These are phyloP conservation scores for Thelonectria rubi DNA, from an alignment of 2,329 filamentous ascomycete genomes.

Conservation along the genomic window DNA sequence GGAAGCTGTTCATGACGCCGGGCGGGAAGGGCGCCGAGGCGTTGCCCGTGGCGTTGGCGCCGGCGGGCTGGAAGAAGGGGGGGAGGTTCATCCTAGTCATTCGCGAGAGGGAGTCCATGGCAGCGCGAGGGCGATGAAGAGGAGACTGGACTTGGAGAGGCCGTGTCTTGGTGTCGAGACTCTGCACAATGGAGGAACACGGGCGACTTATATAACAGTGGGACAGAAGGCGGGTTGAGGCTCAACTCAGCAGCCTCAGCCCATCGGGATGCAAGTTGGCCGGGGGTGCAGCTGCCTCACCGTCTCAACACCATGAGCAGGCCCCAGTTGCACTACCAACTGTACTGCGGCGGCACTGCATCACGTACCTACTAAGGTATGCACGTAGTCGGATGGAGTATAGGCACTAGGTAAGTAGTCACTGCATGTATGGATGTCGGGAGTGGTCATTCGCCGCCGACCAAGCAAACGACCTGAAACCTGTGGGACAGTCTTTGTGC, in stretches of 20 bases:
- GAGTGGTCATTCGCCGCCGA: too few relatives aligned
- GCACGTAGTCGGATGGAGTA: too few relatives aligned
- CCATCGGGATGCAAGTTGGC: neutral
- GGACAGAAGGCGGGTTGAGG: neutral
- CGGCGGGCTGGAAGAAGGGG: slow-evolving; percentile 39
- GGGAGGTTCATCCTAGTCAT: slow-evolving; percentile 44
- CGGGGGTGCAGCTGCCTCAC: neutral
- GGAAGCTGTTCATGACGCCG: slow-evolving; percentile 54
- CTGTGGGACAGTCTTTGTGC: too few relatives aligned
- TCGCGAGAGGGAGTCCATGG: slow-evolving; percentile 41
- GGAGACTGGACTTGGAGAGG: neutral
- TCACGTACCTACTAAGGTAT: too few relatives aligned
- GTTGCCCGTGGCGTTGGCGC: slow-evolving; percentile 34
- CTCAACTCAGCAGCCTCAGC: neutral
- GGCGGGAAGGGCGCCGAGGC: slow-evolving; percentile 37
- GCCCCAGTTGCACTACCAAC: too few relatives aligned
- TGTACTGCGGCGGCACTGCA: too few relatives aligned
- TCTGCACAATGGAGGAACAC: neutral
- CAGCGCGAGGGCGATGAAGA: neutral
- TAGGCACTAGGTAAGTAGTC: too few relatives aligned
- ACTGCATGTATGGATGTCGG: too few relatives aligned
- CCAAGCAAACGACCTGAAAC: too few relatives aligned
- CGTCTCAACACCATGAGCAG: too few relatives aligned
- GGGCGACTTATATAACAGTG: neutral
- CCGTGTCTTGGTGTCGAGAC: neutral